Evolutionary conservation across 805 yeast genomes (phyloP), one percentile per base, ranked within the genome.

Genomic region (Yarrowia sp.): DNA sequence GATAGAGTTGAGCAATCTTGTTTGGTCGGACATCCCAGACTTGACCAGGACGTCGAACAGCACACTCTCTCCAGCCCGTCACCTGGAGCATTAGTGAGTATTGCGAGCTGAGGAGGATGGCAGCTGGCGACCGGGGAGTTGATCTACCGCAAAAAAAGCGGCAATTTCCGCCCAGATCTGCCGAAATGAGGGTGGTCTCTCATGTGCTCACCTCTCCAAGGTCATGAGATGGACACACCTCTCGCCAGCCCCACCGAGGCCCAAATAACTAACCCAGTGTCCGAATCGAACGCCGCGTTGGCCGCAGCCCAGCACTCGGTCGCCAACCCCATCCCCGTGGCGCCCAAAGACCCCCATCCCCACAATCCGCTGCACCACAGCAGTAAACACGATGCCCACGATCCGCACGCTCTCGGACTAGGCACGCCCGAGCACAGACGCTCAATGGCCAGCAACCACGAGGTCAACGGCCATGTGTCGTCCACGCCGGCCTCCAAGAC

Each of bases 1-100:
- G 64, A 58, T 58, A 38, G 17, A 43, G 64, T 58, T 58, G 49
- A 58, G 64, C 64, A 58, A 58, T 58, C 64, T 42, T 58, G 50
- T 40, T 9, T 42, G 30, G 46, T 55, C 13, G 34, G 39, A 34
- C 39, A 17, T n/a, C 4, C 20, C 4, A 49, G 38, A 12, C 40
- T 17, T 13, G 53, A 47, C 33, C 17, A 20, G 50, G 34, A 30
- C 53, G 30, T 15, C 39, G 34, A 47, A 24, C 38, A 13, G 34
- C 56, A 33, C 14, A 3, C 24, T 3, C 12, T 9, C 47, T 20
- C 15, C 34, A 20, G 24, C 8, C 24, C 8, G 34, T 9, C n/a
- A n/a, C 3, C 34, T 14, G 34, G 61, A 24, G 36, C 38, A 58
- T 3, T 14, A 58, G 64, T 58, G 64, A 58, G 64, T 58, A 42